phyloP scores from a whole-genome alignment of 768 basidiomycete genomes.

The Coprinellus aureogranulatus region DNA sequence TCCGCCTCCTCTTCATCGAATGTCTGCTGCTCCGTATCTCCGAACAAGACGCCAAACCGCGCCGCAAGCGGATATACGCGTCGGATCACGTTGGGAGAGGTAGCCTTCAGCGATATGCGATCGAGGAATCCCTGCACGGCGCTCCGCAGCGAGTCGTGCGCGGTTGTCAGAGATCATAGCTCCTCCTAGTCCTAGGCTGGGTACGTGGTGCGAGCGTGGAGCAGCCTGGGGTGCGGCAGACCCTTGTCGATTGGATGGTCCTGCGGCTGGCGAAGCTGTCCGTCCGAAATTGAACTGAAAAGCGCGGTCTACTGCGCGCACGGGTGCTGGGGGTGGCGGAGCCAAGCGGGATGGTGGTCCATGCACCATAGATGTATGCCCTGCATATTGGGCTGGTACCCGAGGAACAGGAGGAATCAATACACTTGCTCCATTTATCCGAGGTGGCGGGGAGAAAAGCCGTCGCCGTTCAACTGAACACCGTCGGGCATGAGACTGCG shows the following conservation, averaged over 20 bases:
- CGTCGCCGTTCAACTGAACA: background rate
- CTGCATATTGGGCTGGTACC: slow-evolving; percentile 37
- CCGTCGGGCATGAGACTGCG: slow-evolving; percentile 10
- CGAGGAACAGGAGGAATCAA: slow-evolving; percentile 58
- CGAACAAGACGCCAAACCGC: slow-evolving; percentile 2
- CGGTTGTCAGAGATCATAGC: slow-evolving; percentile 49
- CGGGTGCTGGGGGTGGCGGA: slow-evolving; percentile 36
- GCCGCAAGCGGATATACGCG: slow-evolving; percentile 1
- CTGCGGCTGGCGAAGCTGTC: slow-evolving; percentile 18
- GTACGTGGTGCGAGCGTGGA: slow-evolving; percentile 53
- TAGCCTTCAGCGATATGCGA: slow-evolving; percentile 17
- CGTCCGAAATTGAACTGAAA: slow-evolving; percentile 49
- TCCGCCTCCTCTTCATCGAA: background rate
- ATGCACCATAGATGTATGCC: slow-evolving; percentile 34
- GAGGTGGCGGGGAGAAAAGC: slow-evolving; percentile 43
- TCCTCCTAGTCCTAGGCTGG: slow-evolving; percentile 65
- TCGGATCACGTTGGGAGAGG: slow-evolving; percentile 7
- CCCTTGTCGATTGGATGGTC: slow-evolving; percentile 19
- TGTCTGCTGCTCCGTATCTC: background rate
- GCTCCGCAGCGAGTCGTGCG: slow-evolving; percentile 18
- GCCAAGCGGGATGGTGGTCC: slow-evolving; percentile 22
- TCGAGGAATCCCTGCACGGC: slow-evolving; percentile 7
- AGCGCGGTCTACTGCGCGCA: slow-evolving; percentile 28
- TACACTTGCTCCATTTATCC: slow-evolving; percentile 32
- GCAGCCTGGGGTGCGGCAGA: slow-evolving; percentile 28